Evolutionary conservation across 2,329 filamentous ascomycete genomes (phyloP).

Genomic region (Geoglossum cookeanum): DNA sequence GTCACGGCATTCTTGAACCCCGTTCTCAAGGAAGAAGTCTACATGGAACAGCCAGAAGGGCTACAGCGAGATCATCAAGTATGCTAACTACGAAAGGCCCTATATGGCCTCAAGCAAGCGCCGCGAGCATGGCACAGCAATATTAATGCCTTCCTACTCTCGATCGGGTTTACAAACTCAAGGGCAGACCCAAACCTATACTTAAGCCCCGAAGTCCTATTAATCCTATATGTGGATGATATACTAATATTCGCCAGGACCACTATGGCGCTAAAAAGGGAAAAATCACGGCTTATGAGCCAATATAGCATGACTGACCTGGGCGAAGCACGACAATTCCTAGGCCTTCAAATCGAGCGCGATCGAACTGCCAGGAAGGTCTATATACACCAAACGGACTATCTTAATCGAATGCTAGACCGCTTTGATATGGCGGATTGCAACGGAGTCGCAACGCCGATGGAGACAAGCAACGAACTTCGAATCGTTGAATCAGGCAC

Average conservation of each 20-base stretch:
- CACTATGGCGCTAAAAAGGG: neutral
- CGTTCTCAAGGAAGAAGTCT: conserved; percentile 5
- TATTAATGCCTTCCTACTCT: neutral
- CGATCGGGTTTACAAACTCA: neutral
- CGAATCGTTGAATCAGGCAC: neutral
- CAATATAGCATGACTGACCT: neutral
- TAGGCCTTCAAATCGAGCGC: neutral
- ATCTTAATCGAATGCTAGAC: neutral
- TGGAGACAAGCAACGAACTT: neutral
- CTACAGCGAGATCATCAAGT: neutral
- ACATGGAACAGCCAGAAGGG: conserved; percentile 3
- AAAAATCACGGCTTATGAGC: neutral
- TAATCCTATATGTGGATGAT: neutral
- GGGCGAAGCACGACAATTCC: neutral
- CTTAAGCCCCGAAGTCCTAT: neutral
- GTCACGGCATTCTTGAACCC: conserved; percentile 7
- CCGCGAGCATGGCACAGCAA: neutral
- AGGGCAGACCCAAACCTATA: neutral
- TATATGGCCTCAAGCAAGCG: conserved; percentile 1
- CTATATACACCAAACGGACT: neutral
- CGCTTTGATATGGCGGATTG: neutral
- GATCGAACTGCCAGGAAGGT: neutral
- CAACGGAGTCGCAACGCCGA: neutral
- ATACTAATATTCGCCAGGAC: neutral
- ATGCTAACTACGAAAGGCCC: neutral